Percentiles rank a stretch among this genome's conserved stretches.
Conservation (phyloP, 257 asterid genomes). For the Eustoma russellianum region DNA sequence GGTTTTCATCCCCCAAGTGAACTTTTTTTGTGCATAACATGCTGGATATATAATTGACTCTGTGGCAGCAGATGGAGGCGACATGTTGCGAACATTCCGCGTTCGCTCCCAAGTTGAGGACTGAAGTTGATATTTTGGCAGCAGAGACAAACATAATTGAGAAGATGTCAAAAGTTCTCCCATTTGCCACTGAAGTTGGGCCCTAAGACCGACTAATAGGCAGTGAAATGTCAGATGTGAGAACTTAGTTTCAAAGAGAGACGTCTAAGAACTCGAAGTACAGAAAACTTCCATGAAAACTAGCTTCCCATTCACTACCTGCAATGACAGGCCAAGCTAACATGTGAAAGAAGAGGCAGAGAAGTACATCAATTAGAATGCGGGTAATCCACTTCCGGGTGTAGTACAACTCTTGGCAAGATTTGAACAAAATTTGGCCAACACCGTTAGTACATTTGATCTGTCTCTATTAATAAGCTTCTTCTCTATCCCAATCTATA, state of each 20-base stretch:
- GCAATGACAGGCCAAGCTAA: constrained; percentile 10
- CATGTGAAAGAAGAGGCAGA: neutral
- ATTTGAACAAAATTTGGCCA: neutral
- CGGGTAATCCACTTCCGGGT: neutral
- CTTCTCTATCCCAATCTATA: neutral
- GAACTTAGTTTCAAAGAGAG: constrained; percentile 13
- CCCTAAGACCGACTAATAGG: constrained; percentile 5
- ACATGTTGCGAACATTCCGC: constrained; percentile 13
- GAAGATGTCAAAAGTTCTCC: constrained; percentile 54
- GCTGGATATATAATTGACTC: constrained; percentile 11
- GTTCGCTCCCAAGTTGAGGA: constrained; percentile 24
- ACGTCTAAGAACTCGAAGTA: constrained; percentile 18
- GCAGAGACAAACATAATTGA: constrained; percentile 37
- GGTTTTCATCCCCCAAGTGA: constrained; percentile 22
- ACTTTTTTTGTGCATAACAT: constrained; percentile 16
- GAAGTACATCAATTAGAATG: neutral
- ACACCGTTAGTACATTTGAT: neutral
- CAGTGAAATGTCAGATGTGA: neutral
- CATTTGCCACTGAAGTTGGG: constrained; percentile 28
- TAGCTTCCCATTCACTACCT: constrained; percentile 48
- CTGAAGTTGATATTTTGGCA: constrained; percentile 29
- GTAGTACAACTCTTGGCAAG: neutral
- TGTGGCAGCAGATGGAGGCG: constrained; percentile 21
- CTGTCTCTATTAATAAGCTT: neutral
- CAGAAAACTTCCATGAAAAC: constrained; percentile 50